Base-by-base conservation (phyloP, 2,329 filamentous ascomycete genomes). In the Fusarium sp. region DNA sequence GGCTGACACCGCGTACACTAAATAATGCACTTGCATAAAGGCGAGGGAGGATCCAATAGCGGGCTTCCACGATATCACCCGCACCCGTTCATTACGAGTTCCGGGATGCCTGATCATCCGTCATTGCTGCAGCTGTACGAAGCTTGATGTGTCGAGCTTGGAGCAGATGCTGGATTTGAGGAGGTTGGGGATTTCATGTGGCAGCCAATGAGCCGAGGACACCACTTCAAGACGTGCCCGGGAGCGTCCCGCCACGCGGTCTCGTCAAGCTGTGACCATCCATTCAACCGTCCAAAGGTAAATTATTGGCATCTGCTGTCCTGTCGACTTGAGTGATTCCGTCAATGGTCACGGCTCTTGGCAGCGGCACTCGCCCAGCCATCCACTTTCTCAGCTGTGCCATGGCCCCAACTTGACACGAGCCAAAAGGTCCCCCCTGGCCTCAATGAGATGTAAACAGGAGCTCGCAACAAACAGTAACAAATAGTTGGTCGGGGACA, bases 51-150 rank as follows among this genome's bases (percentile, higher is more conserved):
- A 69, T 60, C 79, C 79, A 81, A 82, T 82, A 68, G 64, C 70
- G 49, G 51, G 66, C 68, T 70, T 80, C 79, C 80, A 82, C 80
- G 80, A 82, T 73, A 76, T 74, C 69, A 69, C 40, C 57, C 60
- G 59, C 70, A 70, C 65, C 64, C 14, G 63, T 64, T 78, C 65
- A 75, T 73, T 74, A 75, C 77, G 70, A 76, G 58, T 70, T 68
- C 61, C 57, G 57, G 65, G 67, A 77, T 75, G 73, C 68, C 72
- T 76, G 69, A 72, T 75, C 66, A 63, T 62, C 70, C 61, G 68
- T 73, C 69, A 65, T 44, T 55, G 59, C 70, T 76, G 74, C 72
- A 76, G 73, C 67, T 75, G 69, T 64, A 64, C 42, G 67, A 69
- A 69, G 61, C 67, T 75, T 71, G 63, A 68, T 60, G 58, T 61